A percentile compares a stretch with the other conserved stretches of the same genome.
Conservation (phyloP, 2,329 filamentous ascomycete species). For the Neonectria coccinea region DNA sequence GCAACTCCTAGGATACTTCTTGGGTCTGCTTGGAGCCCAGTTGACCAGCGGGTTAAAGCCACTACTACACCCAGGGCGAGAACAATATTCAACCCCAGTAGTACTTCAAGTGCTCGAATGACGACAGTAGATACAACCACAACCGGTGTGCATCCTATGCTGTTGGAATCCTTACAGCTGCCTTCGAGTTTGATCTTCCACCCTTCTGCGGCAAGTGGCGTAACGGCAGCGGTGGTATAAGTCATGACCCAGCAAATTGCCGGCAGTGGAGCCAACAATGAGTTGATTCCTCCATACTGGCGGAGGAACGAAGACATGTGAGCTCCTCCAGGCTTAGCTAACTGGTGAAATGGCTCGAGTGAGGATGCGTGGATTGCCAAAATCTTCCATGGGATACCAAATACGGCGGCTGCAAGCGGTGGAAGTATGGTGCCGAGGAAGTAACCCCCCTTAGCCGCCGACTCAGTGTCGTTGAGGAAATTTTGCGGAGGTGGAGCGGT, state of each 20-base stretch:
- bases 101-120: not conserved
- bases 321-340: slow-evolving; percentile 1
- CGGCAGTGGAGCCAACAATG: slow-evolving; percentile 7
- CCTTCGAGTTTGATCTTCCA: slow-evolving; percentile 15
- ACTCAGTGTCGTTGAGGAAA: slow-evolving; percentile 3
- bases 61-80: slow-evolving; percentile 3
- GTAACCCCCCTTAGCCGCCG: slow-evolving; percentile 2
- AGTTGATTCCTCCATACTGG: slow-evolving; percentile 6
- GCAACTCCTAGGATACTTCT: slow-evolving; percentile 16
- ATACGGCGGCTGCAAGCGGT: slow-evolving; percentile 1
- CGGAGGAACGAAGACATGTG: slow-evolving; percentile 12
- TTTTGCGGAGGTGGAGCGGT: not conserved
- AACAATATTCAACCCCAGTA: slow-evolving; percentile 11
- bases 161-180: slow-evolving; percentile 2
- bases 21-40: slow-evolving; percentile 4
- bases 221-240: slow-evolving; percentile 3
- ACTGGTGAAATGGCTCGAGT: slow-evolving; percentile 8
- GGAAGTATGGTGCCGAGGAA: slow-evolving; percentile 2
- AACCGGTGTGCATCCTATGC: slow-evolving; percentile 6
- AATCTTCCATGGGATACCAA: slow-evolving; percentile 17
- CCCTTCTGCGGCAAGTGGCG: slow-evolving; percentile 12
- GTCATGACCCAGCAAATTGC: slow-evolving; percentile 9
- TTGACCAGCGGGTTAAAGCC: slow-evolving; percentile 10
- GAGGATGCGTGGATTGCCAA: slow-evolving; percentile 8
- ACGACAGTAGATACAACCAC: slow-evolving; percentile 5